Base-by-base conservation (phyloP, 1,284 basidiomycete genomes). In the Leccinum angustisporum region DNA sequence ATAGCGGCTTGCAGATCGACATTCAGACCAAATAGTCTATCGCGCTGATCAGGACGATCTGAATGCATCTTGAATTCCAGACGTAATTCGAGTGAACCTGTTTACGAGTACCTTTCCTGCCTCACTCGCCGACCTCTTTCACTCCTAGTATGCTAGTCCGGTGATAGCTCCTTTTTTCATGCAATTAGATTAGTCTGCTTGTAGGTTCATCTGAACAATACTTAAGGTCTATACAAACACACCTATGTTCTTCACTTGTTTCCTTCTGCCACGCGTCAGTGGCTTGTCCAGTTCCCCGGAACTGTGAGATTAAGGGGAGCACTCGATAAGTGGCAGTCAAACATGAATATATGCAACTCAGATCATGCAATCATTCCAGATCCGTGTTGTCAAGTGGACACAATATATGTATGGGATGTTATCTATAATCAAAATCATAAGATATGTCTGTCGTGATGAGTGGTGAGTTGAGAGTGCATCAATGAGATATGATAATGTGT, bases 341-440 rank as follows among this genome's bases (percentile, higher is more conserved):
- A 27, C 3, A 4, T 30, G 31, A 34, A 48, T 53, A 36, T 14
- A 40, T 50, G 21, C 16, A 48, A n/a, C 14, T 48, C 31, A 4
- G 30, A 25, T 18, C 18, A 6, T 52, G 54, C 18, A 14, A 13
- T 10, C 14, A 64, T 38, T 13, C 3, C 25, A 51, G 25, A 31
- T 33, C 55, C 59, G 38, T 16, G 2, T 21, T 57, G n/a, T 16
- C 30, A 33, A 6, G 7, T 14, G 30, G 14, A 7, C 16, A n/a
- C 57, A 38, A 58, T 33, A 30, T 33, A 30, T 11, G 30, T 18
- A 60, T 58, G 60, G 61, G 68, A 62, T 65, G 57, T 56, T 51
- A 34, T 68, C 56, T 63, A 73, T 75, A 73, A 65, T 71, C 72
- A 62, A 50, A 46, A 59, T 63, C 46, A 71, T 72, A 76, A 75